Base-by-base conservation (phyloP, 305 asterid genomes). In the Fraxinus greggii region DNA sequence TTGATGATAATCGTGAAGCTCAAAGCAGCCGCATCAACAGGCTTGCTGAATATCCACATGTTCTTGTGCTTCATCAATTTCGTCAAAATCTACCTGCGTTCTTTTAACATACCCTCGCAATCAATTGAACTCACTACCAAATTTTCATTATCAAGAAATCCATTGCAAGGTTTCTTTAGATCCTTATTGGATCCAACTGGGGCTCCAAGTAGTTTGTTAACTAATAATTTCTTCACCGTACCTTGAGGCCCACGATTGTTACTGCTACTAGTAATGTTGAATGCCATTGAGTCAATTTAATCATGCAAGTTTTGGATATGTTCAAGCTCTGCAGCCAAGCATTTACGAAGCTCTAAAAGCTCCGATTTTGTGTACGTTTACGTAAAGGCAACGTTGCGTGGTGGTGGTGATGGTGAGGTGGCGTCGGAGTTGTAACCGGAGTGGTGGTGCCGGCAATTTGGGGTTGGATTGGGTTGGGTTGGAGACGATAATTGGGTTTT, bases 1-100 rank as follows among this genome's bases (percentile, higher is more conserved):
- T 85, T 79, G 82, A 80, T 93, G 98, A 81, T 94, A 96, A 89
- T 96, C 99, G 72, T 90, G 95, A 84, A 92, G 98, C 92, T 90
- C 51, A 93, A 21, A 9, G 84, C 87, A 28, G 36, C 90, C 0
- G 95, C 99, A 85, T 96, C 97, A 13, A 96, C 98, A 0, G 98
- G 98, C 0, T 54, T 51, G 59, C 83, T 91, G 87, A 96, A 96
- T 48, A 92, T 76, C 89, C 90, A 89, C 15, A 91, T 88, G 38
- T n/a, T 51, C 79, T 92, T 93, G 78, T 91, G 89, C 90, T 93
- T 94, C 76, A 91, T 79, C 78, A 96, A 83, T 86, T 94, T 96
- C 1, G 89, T 80, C 79, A 94, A 87, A 74, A 94, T 87, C 83
- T 88, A 89, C 80, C 85, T n/a, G 78, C 98, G 94, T 81, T 93